Conservation (phyloP, 2,329 filamentous ascomycete species). For the Coleophoma cylindrospora region DNA sequence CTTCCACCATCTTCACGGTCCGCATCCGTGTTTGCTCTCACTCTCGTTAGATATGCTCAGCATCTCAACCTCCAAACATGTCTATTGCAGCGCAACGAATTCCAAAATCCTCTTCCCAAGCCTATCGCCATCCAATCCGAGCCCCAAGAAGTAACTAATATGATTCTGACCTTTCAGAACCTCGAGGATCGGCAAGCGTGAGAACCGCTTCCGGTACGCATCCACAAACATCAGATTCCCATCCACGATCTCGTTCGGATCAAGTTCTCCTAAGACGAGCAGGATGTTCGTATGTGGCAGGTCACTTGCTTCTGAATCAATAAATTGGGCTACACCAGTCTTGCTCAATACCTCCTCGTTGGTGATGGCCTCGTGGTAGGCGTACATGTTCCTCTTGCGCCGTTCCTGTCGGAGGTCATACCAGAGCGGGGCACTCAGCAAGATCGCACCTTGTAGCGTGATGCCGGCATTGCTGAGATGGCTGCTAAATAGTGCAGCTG, state of each 20-base stretch:
- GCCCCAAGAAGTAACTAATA: conserved; percentile 11
- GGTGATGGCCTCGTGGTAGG: background rate
- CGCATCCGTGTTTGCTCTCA: too few species aligned
- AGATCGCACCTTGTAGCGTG: conserved; percentile 3
- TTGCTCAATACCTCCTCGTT: background rate
- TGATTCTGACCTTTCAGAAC: conserved; percentile 17
- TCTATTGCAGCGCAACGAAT: conserved; percentile 3
- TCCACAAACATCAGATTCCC: conserved; percentile 13
- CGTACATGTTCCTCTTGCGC: background rate
- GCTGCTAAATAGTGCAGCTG: background rate
- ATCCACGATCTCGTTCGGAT: conserved; percentile 13
- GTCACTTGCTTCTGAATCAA: background rate
- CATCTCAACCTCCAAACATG: too few species aligned
- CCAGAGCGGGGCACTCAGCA: conserved; percentile 10
- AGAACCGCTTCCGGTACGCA: conserved; percentile 9
- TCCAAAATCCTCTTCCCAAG: background rate
- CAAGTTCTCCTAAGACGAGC: conserved; percentile 10
- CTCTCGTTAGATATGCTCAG: too few species aligned
- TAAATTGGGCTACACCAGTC: background rate
- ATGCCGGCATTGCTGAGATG: conserved; percentile 2
- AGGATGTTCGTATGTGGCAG: conserved; percentile 5
- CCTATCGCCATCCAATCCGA: conserved; percentile 7
- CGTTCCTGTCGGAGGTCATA: conserved; percentile 4
- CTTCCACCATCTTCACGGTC: too few species aligned
- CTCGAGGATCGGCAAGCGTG: conserved; percentile 11